Evolutionary conservation across 768 basidiomycete genomes (phyloP).

Genomic region (Phlebiopsis gigantea): DNA sequence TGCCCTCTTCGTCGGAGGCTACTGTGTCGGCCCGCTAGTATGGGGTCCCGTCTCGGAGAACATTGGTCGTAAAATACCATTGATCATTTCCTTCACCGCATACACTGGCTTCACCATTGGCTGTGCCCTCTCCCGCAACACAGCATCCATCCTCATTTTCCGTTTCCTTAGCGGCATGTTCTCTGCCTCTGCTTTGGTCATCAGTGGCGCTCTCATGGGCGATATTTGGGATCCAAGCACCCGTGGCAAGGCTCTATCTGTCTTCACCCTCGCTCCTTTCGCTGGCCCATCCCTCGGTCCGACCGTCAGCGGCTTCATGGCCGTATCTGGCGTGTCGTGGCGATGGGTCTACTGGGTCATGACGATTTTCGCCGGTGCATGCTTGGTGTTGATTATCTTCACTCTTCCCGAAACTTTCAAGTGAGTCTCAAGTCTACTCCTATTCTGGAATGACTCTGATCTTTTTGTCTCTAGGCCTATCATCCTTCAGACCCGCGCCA

Average conservation of each 20-base stretch:
- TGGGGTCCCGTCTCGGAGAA: constrained; percentile 53
- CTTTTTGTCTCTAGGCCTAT: constrained; percentile 35
- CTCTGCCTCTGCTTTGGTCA: constrained; percentile 63
- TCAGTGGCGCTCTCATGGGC: constrained; percentile 42
- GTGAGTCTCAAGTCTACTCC: constrained; percentile 25
- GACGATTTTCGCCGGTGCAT: constrained; percentile 49
- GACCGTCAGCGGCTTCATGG: constrained; percentile 31
- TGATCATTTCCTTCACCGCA: constrained; percentile 38
- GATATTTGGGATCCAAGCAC: constrained; percentile 53
- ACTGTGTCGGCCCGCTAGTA: constrained; percentile 54
- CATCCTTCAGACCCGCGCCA: constrained; percentile 48
- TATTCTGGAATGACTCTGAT: neutral
- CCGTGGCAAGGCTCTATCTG: constrained; percentile 59
- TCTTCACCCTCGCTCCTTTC: constrained; percentile 48
- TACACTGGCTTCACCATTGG: constrained; percentile 64
- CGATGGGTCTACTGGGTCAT: constrained; percentile 66
- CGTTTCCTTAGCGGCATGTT: constrained; percentile 67
- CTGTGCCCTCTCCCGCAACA: constrained; percentile 55
- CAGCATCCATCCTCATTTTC: constrained; percentile 57
- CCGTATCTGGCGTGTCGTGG: constrained; percentile 43
- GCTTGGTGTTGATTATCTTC: constrained; percentile 43
- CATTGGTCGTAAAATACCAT: constrained; percentile 17
- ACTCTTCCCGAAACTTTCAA: constrained; percentile 67
- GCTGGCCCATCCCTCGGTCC: constrained; percentile 48
- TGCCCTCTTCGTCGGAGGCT: constrained; percentile 63